phyloP scores from a whole-genome alignment of 495 filamentous ascomycete genomes.

The Hypoxylon fragiforme region DNA sequence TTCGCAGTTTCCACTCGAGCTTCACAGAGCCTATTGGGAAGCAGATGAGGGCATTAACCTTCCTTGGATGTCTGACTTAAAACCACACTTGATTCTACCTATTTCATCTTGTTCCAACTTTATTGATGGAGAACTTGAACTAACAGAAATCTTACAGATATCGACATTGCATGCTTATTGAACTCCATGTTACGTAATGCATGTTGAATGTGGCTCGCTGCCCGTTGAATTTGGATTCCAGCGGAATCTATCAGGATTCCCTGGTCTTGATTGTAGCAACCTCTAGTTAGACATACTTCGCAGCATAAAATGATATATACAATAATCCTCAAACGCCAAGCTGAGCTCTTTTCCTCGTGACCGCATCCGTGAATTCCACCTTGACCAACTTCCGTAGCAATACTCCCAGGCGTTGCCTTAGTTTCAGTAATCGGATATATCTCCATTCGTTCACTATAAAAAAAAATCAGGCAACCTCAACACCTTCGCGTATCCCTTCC shows the following conservation, averaged over 20 bases:
- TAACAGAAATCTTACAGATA: conserved; percentile 8
- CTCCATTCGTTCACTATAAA: not conserved
- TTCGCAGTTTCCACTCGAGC: conserved; percentile 74
- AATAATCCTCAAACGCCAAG: not conserved
- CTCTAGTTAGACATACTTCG: not conserved
- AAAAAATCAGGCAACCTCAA: conserved; percentile 32
- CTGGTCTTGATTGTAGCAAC: not conserved
- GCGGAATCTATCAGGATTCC: no score
- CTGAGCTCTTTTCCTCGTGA: not conserved
- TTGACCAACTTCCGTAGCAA: not conserved
- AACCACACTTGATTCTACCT: conserved; percentile 15
- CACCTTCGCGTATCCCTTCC: conserved; percentile 33
- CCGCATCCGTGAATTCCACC: not conserved
- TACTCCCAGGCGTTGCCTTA: not conserved
- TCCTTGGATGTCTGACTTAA: conserved; percentile 70
- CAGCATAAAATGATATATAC: not conserved
- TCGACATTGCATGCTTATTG: not conserved
- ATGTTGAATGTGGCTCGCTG: no score
- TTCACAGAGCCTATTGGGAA: conserved; percentile 59
- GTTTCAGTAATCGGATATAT: no score
- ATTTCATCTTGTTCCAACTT: not conserved
- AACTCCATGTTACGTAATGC: no score
- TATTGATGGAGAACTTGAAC: not conserved
- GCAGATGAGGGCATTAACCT: conserved; percentile 59
- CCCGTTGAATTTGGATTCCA: no score